Conservation (phyloP, 2,329 filamentous ascomycete genomes). For the Neodidymelliopsis sp. region DNA sequence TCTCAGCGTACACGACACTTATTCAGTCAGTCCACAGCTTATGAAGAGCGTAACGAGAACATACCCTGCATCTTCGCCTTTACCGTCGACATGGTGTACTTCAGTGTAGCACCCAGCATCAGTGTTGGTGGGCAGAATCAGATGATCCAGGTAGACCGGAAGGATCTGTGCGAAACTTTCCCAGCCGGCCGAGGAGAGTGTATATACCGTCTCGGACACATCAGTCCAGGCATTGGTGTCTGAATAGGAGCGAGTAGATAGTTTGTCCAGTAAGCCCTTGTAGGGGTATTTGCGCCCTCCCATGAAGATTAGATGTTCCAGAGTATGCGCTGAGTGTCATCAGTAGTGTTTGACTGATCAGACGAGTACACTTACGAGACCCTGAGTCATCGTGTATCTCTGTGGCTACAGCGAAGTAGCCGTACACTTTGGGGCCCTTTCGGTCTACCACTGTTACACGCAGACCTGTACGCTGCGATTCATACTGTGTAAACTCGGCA, state of each 20-base stretch:
- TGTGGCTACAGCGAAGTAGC: constrained; percentile 93
- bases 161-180: constrained; percentile 94
- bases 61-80: constrained; percentile 84
- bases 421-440: constrained; percentile 86
- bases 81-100: constrained; percentile 93
- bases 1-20: constrained; percentile 95
- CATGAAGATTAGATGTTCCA: constrained; percentile 63
- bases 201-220: constrained; percentile 95
- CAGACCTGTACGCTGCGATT: constrained; percentile 93
- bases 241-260: constrained; percentile 92
- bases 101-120: constrained; percentile 94
- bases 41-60: not conserved
- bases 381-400: constrained; percentile 98
- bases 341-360: constrained; percentile 1
- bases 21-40: constrained; percentile 16
- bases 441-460: constrained; percentile 90
- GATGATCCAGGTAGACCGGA: constrained; percentile 93
- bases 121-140: constrained; percentile 88
- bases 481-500: constrained; percentile 90
- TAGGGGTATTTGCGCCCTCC: constrained; percentile 93
- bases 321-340: constrained; percentile 53
- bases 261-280: constrained; percentile 93
- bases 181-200: constrained; percentile 93
- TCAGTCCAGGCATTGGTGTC: constrained; percentile 97
- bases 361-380: constrained; percentile 60